Evolutionary conservation across 768 basidiomycete species (phyloP), one percentile per base, ranked within the genome.

Genomic region (Suillus decipiens): DNA sequence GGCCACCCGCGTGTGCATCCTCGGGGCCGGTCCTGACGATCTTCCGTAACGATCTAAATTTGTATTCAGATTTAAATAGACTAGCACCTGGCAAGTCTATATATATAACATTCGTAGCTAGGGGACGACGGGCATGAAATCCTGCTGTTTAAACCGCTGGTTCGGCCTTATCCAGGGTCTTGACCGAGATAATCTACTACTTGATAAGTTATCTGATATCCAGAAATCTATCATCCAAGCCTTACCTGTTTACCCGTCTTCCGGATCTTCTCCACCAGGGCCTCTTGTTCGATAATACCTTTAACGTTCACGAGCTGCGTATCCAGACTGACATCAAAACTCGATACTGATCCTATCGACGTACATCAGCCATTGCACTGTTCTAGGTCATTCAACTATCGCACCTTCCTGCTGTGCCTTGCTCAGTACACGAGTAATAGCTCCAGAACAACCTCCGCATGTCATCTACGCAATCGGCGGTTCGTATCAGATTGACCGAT

Each of bases 221-320:
- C 14, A 41, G 51, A 61, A 33, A 43, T 11, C 34, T 15, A 42
- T 14, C 0, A 39, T 28, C 17, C 67, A 3, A 14, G 10, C 65
- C 79, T 28, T 59, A 92, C 93, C 88, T 92, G 84, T 77, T 95
- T 95, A 66, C 95, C 95, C 11, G 94, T 96, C 85, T 95, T 96
- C 82, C 86, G 85, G 72, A 96, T 93, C 80, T 82, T 90, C 59
- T 78, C 87, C 14, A 85, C 75, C 53, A 94, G 79, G 3, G 80
- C 80, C 0, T 93, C 90, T 72, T 90, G 92, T 19, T 82, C 69
- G 11, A 85, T 78, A 2, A 78, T 74, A 12, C 86, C 86, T 11
- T 73, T 86, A 55, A 96, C 92, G 59, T 84, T 59, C 61, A 95
- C 94, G 71, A 84, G 83, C 73, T 95, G 92, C 43, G 77, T 85